A percentile compares a stretch with the other conserved stretches of the same genome.
phyloP scores from a whole-genome alignment of 2,329 filamentous ascomycete genomes.

The Fusarium buxicola region DNA sequence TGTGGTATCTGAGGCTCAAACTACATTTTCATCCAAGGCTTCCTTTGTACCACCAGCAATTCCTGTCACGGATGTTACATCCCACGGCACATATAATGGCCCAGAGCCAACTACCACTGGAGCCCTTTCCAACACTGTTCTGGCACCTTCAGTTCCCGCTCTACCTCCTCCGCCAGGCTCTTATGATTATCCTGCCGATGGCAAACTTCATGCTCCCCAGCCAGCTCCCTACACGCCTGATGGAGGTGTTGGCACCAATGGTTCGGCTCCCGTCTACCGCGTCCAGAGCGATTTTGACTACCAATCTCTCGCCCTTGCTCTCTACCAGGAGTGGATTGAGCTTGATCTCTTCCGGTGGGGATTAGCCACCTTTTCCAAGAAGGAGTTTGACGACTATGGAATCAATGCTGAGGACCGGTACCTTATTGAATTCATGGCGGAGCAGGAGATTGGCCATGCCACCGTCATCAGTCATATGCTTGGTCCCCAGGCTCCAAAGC shows the following conservation, averaged over 20 bases:
- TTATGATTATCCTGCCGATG: slow-evolving; percentile 78
- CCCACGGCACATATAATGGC: slow-evolving; percentile 76
- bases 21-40: slow-evolving; percentile 50
- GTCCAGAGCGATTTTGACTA: slow-evolving; percentile 87
- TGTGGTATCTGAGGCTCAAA: slow-evolving; percentile 50
- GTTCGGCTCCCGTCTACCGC: slow-evolving; percentile 79
- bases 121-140: slow-evolving; percentile 68
- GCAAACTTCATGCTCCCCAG: slow-evolving; percentile 72
- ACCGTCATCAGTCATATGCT: slow-evolving; percentile 83
- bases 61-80: slow-evolving; percentile 68
- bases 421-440: slow-evolving; percentile 79
- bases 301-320: slow-evolving; percentile 77
- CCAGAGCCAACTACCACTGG: slow-evolving; percentile 73
- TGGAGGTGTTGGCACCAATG: slow-evolving; percentile 82
- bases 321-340: slow-evolving; percentile 89
- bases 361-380: slow-evolving; percentile 73
- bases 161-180: slow-evolving; percentile 70
- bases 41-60: slow-evolving; percentile 44
- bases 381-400: slow-evolving; percentile 76
- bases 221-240: slow-evolving; percentile 79
- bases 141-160: slow-evolving; percentile 68
- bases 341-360: slow-evolving; percentile 85
- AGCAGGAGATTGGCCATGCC: slow-evolving; percentile 82
- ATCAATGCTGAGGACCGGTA: slow-evolving; percentile 76
- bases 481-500: slow-evolving; percentile 73